phyloP scores from a whole-genome alignment of 1,284 basidiomycete species.

The Schizophyllum amplum region DNA sequence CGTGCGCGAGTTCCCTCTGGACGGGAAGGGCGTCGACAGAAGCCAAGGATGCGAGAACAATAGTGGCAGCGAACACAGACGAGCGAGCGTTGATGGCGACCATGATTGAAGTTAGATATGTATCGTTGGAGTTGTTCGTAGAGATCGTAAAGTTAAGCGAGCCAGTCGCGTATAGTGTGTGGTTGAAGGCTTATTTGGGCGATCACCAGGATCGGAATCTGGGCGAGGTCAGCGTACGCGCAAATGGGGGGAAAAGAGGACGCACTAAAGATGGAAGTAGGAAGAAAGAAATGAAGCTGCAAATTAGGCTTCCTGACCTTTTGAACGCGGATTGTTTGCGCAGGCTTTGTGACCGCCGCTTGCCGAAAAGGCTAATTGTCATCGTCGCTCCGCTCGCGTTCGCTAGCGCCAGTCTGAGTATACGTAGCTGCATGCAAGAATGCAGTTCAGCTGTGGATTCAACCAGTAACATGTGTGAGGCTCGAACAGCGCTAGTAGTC shows the following conservation, averaged over 20 bases:
- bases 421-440: too few relatives aligned
- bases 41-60: slow-evolving; percentile 20
- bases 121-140: background rate
- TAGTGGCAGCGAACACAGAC: slow-evolving; percentile 34
- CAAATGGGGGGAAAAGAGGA: background rate
- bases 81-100: slow-evolving; percentile 38
- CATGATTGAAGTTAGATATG: slow-evolving; percentile 27
- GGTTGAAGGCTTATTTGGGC: background rate
- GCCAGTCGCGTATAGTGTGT: background rate
- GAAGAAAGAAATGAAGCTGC: background rate
- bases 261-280: background rate
- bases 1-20: slow-evolving; percentile 14
- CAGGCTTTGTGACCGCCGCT: background rate
- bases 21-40: slow-evolving; percentile 30
- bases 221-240: background rate
- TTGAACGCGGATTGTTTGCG: background rate
- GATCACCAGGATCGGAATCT: background rate
- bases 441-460: too few relatives aligned
- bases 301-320: background rate
- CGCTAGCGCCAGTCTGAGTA: too few relatives aligned
- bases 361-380: too few relatives aligned
- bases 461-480: too few relatives aligned
- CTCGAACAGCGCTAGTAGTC: too few relatives aligned
- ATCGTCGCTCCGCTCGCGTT: too few relatives aligned
- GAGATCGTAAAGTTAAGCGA: background rate